phyloP scores from a whole-genome alignment of 441 rosid species.

The Geranium incanum region DNA sequence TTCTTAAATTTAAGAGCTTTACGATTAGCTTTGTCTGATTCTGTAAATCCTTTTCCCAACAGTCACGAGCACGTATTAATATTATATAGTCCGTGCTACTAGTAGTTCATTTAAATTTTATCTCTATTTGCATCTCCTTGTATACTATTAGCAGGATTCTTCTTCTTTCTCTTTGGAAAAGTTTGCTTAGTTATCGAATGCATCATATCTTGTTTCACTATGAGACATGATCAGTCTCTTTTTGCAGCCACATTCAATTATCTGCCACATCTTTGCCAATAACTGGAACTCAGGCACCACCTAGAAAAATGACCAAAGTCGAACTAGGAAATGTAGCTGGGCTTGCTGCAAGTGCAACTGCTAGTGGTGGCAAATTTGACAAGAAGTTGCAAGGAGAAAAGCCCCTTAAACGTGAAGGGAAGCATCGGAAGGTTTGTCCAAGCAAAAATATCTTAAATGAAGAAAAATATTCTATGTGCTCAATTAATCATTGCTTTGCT shows the following conservation, averaged over 20 bases:
- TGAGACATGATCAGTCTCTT: slow-evolving; percentile 16
- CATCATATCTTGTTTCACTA: neutral
- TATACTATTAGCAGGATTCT: too few species aligned
- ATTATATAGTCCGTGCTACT: too few species aligned
- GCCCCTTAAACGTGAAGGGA: slow-evolving; percentile 64
- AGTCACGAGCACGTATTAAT: neutral
- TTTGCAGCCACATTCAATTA: slow-evolving; percentile 75
- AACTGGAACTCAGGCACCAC: slow-evolving; percentile 61
- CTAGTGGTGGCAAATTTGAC: slow-evolving; percentile 93
- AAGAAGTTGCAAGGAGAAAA: slow-evolving; percentile 77
- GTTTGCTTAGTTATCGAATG: neutral
- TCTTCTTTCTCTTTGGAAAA: too few species aligned
- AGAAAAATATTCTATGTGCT: neutral
- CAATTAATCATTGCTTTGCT: slow-evolving; percentile 2
- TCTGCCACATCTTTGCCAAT: slow-evolving; percentile 84
- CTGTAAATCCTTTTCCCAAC: neutral
- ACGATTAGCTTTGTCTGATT: neutral
- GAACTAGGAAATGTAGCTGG: slow-evolving; percentile 81
- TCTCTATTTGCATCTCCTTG: neutral
- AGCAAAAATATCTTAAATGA: neutral
- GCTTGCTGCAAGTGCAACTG: slow-evolving; percentile 78
- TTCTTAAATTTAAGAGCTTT: neutral
- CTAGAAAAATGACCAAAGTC: slow-evolving; percentile 62
- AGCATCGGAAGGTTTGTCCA: slow-evolving; percentile 66
- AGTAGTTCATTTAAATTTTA: neutral